Base-by-base conservation (phyloP, 2,329 filamentous ascomycete genomes). In the Keithomyces neogunnii region DNA sequence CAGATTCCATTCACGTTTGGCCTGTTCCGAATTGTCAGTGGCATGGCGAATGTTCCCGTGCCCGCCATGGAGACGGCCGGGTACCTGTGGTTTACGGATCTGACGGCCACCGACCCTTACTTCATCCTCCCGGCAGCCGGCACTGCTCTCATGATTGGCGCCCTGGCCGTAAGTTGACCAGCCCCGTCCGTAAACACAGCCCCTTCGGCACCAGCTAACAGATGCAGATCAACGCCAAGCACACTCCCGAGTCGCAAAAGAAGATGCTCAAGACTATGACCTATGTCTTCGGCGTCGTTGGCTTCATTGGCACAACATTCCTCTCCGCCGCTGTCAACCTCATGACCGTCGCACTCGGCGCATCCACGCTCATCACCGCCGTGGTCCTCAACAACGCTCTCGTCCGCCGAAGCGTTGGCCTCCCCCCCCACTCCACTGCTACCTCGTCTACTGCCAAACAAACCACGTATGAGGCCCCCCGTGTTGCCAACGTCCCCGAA, bases 1-100 rank as follows among this genome's bases (percentile, higher is more conserved):
- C 72, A 77, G 59, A 61, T 86, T 10, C 84, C 90, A 4, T 74
- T 95, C 56, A 87, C 86, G 54, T 89, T 83, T 66, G 89, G 90
- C 60, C 84, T 86, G 53, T 97, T 92, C 75, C 82, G 87, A 54
- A 73, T 92, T 45, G 67, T 95, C 56, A 78, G 81, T 49, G 84
- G 77, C 58, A 95, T 96, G 86, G 69, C 81, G 1, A 67, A 74
- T 28, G 71, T 97, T 46, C 92, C 92, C 3, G 89, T 96, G 4
- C 92, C 92, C 0, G 85, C 82, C 1, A 67, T 97, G 57, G 80
- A 88, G 59, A 72, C 70, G 1, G 88, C 87, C 33, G 85, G 88
- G 3, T 69, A 84, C 36, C 69, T 84, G 40, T 99, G 93, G 93
- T 80, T 97, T 58, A 69, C 73, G 2, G 87, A 97, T 66, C 69